These are phyloP conservation scores for Paxillus rubicundulus DNA, from an alignment of 768 basidiomycete genomes.

Conservation along the genomic window DNA sequence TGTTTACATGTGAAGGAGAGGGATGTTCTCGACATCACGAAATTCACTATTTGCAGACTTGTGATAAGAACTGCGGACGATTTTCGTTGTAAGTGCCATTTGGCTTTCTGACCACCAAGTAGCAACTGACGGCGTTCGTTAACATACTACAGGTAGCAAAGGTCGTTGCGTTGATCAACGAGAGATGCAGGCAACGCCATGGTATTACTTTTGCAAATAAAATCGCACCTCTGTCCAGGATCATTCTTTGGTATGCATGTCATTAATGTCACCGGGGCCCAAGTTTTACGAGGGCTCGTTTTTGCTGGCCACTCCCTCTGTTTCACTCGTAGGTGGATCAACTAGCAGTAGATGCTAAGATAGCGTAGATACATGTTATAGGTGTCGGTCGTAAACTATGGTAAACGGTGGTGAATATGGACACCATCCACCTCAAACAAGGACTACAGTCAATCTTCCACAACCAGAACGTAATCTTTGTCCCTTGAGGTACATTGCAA, in stretches of 20 bases:
- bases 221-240: slow-evolving; percentile 11
- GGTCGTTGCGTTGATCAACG: slow-evolving; percentile 58
- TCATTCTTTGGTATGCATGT: slow-evolving; percentile 17
- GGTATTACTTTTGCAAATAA: slow-evolving; percentile 14
- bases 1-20: slow-evolving; percentile 55
- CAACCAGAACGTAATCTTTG: slow-evolving; percentile 24
- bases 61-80: slow-evolving; percentile 41
- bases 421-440: slow-evolving; percentile 75
- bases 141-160: slow-evolving; percentile 34
- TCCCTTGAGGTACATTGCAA: slow-evolving; percentile 4
- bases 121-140: neutral
- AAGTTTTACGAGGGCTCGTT: too few species aligned
- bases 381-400: slow-evolving; percentile 50
- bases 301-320: too few species aligned
- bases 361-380: too few species aligned
- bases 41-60: slow-evolving; percentile 46
- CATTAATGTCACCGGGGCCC: too few species aligned
- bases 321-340: too few species aligned
- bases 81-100: slow-evolving; percentile 51
- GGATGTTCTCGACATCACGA: slow-evolving; percentile 51
- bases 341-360: too few species aligned
- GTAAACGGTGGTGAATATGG: slow-evolving; percentile 49
- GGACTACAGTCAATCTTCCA: slow-evolving; percentile 45
- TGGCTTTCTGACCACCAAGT: neutral
- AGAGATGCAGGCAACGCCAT: slow-evolving; percentile 50